Evolutionary conservation across 2,329 filamentous ascomycete species (phyloP).

Genomic region (Fusarium sp.): DNA sequence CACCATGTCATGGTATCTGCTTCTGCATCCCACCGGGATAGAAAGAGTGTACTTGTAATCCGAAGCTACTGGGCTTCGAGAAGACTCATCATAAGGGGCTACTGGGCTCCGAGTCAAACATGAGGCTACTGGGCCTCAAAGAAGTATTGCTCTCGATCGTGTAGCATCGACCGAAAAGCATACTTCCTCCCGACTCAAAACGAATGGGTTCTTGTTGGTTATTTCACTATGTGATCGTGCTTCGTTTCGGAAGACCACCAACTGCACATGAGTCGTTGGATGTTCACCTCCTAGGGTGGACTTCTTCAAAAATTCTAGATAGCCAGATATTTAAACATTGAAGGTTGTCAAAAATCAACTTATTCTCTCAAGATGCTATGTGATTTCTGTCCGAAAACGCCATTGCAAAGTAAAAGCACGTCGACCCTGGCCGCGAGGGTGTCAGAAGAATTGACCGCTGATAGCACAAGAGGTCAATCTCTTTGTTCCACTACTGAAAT

Average conservation of each 20-base stretch:
- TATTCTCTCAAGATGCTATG: not conserved
- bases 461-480: not conserved
- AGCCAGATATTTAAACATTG: constrained; percentile 23
- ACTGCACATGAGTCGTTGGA: constrained; percentile 37
- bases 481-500: not conserved
- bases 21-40: constrained; percentile 11
- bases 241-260: constrained; percentile 40
- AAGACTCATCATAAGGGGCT: constrained; percentile 26
- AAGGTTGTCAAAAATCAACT: constrained; percentile 11
- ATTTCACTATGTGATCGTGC: constrained; percentile 29
- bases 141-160: constrained; percentile 3
- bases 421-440: not conserved
- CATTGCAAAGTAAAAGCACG: not conserved
- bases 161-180: constrained; percentile 25
- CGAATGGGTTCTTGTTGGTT: constrained; percentile 34
- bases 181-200: constrained; percentile 18
- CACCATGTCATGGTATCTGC: not conserved
- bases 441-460: not conserved
- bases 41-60: constrained; percentile 23
- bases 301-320: constrained; percentile 23
- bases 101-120: constrained; percentile 24
- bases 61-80: constrained; percentile 35
- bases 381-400: not conserved
- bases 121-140: constrained; percentile 25
- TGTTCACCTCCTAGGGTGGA: constrained; percentile 35